Evolutionary conservation across 2,329 filamentous ascomycete genomes (phyloP), one percentile per base, ranked within the genome.

Genomic region (Phialemoniopsis sp.): DNA sequence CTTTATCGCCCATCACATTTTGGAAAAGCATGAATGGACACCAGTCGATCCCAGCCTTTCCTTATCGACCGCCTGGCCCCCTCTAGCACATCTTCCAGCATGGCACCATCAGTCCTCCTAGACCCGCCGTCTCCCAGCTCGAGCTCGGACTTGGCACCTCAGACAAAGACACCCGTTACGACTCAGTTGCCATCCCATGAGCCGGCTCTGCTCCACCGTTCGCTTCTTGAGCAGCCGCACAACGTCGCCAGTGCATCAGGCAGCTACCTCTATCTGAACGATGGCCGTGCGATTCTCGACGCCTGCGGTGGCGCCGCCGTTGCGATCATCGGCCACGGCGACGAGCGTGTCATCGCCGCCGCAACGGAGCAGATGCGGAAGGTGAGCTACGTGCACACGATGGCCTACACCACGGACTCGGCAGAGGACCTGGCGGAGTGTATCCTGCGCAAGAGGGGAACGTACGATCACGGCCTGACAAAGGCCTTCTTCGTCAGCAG

Each of bases 261-360:
- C 1, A 50, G 49, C 28, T 53, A 47, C 21, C 41, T 56, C 13
- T 32, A 41, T 6, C 43, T 48, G 5, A 39, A 48, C 16, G 47
- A 51, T 33, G 55, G 55, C 3, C 32, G 38, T 6, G 34, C 41
- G 15, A 52, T 56, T 9, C 37, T 59, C 5, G 56, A 58, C 37
- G 54, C 51, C 6, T 51, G 42, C 29, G 42, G 49, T 18, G 56
- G 56, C 8, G 50, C 56, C 1, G 53, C 56, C 1, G 56, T 58
- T 8, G 46, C 56, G 3, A 51, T 46, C 36, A 36, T 59, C 5
- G 56, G 56, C 2, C 55, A 57, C 36, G 49, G 46, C 8, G 40
- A 56, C 18, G 19, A 39, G 3, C 45, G 47, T n/a, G 48, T 58
- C n/a, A 49, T 49, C 9, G 41, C 44, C 13, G 56, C 52, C 3